A percentile compares a stretch with the other conserved stretches of the same genome.
Conservation (phyloP, 1,139 yeast species). For the Geotrichum cucujoidarum region DNA sequence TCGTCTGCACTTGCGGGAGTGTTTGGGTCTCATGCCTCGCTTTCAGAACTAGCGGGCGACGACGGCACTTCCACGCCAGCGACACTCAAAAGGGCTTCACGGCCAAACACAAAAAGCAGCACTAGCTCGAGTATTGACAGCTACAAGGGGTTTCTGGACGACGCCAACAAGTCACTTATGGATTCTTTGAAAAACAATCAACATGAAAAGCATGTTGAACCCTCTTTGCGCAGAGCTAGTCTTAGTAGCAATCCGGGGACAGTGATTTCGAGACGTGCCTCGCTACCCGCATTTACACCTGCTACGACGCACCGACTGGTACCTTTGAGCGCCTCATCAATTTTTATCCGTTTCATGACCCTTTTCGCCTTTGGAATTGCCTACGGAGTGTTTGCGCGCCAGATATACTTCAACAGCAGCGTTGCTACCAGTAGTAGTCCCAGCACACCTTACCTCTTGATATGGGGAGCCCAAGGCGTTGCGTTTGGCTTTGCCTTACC, state of each 20-base stretch:
- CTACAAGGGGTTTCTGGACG: slow-evolving; percentile 1
- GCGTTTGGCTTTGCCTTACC: slow-evolving; percentile 62
- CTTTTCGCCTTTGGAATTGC: slow-evolving; percentile 35
- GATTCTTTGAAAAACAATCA: no score
- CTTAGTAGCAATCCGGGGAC: no score
- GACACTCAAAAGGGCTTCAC: background rate
- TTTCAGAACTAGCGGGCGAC: slow-evolving; percentile 38
- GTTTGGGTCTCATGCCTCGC: slow-evolving; percentile 37
- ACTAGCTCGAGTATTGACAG: background rate
- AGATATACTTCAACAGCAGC: slow-evolving; percentile 28
- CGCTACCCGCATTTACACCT: background rate
- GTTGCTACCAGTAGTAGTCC: background rate
- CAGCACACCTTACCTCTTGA: slow-evolving; percentile 24
- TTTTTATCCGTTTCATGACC: slow-evolving; percentile 23
- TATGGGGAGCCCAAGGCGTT: slow-evolving; percentile 53
- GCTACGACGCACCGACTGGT: slow-evolving; percentile 8
- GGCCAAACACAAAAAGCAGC: background rate
- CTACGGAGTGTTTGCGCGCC: slow-evolving; percentile 34
- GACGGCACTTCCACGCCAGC: background rate
- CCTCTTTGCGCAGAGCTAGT: no score
- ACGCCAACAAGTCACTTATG: slow-evolving; percentile 3
- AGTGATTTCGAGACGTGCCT: background rate
- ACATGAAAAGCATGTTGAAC: no score
- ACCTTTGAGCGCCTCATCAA: slow-evolving; percentile 23
- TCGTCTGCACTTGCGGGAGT: slow-evolving; percentile 35